These are phyloP conservation scores for Cystofilobasidium capitatum DNA, from an alignment of 768 basidiomycete species.

Conservation along the genomic window DNA sequence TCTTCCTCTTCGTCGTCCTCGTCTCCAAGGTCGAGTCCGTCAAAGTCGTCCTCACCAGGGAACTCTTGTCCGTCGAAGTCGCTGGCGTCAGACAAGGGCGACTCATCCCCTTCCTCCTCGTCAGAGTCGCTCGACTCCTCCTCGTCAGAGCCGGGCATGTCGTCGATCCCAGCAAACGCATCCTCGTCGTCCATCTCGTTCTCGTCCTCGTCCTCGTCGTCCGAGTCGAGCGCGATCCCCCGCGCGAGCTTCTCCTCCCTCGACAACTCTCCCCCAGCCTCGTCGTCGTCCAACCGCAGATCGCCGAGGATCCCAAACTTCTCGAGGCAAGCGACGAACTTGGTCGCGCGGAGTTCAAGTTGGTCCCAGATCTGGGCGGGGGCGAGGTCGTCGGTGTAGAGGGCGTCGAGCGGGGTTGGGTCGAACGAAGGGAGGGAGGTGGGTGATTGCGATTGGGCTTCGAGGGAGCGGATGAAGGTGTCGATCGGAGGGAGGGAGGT, in stretches of 20 bases:
- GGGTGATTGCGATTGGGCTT: slow-evolving; percentile 41
- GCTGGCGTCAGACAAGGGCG: neutral
- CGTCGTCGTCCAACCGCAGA: slow-evolving; percentile 50
- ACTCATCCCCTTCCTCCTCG: slow-evolving; percentile 27
- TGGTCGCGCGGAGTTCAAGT: slow-evolving; percentile 67
- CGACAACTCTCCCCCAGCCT: slow-evolving; percentile 31
- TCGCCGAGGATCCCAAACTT: slow-evolving; percentile 23
- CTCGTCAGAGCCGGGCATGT: slow-evolving; percentile 10
- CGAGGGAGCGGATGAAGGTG: slow-evolving; percentile 57
- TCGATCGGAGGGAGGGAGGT: slow-evolving; percentile 56
- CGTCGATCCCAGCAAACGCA: slow-evolving; percentile 31
- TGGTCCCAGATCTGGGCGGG: slow-evolving; percentile 89
- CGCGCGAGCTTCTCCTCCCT: slow-evolving; percentile 31
- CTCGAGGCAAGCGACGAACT: slow-evolving; percentile 52
- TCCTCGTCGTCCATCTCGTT: slow-evolving; percentile 38
- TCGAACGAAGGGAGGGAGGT: slow-evolving; percentile 27
- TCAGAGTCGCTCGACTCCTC: slow-evolving; percentile 29
- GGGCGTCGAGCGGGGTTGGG: slow-evolving; percentile 61
- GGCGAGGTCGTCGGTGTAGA: slow-evolving; percentile 60
- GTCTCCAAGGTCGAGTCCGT: slow-evolving; percentile 26
- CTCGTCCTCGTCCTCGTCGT: slow-evolving; percentile 39
- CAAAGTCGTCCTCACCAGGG: neutral
- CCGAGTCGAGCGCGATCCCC: slow-evolving; percentile 29
- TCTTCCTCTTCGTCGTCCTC: slow-evolving; percentile 28
- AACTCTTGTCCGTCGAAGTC: neutral